phyloP scores from a whole-genome alignment of 2,329 filamentous ascomycete genomes.

The Drechslerella coelobrocha region DNA sequence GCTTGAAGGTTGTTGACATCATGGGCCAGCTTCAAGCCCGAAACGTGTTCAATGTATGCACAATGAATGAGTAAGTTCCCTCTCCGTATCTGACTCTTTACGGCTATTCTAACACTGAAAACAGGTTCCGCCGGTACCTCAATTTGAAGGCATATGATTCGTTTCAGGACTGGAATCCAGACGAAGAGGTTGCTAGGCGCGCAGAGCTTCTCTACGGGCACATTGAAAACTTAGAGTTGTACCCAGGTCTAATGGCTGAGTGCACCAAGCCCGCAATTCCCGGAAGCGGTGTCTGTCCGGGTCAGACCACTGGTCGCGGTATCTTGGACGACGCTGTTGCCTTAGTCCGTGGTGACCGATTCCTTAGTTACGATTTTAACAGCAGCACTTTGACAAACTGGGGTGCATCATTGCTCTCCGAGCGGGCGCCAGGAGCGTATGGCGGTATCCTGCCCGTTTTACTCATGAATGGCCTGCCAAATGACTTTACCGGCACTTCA shows the following conservation, averaged over 20 bases:
- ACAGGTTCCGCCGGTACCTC: slow-evolving; percentile 63
- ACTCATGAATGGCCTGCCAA: slow-evolving; percentile 35
- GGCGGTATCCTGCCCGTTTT: slow-evolving; percentile 43
- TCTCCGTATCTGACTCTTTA: not conserved
- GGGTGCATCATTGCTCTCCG: slow-evolving; percentile 58
- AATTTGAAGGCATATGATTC: slow-evolving; percentile 63
- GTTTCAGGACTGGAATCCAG: slow-evolving; percentile 64
- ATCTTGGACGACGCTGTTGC: slow-evolving; percentile 69
- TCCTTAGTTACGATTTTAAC: slow-evolving; percentile 64
- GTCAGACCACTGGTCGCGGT: slow-evolving; percentile 64
- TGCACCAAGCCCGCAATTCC: slow-evolving; percentile 52
- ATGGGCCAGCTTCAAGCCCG: slow-evolving; percentile 69
- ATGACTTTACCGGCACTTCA: slow-evolving; percentile 35
- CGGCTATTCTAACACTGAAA: slow-evolving; percentile 60
- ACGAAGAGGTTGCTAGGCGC: slow-evolving; percentile 61
- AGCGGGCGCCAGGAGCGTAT: slow-evolving; percentile 38
- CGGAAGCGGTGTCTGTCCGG: slow-evolving; percentile 39
- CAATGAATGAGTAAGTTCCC: slow-evolving; percentile 62
- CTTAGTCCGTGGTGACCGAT: slow-evolving; percentile 67
- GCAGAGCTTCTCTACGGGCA: slow-evolving; percentile 63
- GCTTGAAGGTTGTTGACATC: slow-evolving; percentile 67
- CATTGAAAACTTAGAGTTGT: slow-evolving; percentile 65
- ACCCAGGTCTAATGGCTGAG: slow-evolving; percentile 67
- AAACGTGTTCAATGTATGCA: slow-evolving; percentile 64
- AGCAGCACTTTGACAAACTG: slow-evolving; percentile 63